These are phyloP conservation scores for Rutstroemia sp. DNA, from an alignment of 2,329 filamentous ascomycete species.

Conservation along the genomic window DNA sequence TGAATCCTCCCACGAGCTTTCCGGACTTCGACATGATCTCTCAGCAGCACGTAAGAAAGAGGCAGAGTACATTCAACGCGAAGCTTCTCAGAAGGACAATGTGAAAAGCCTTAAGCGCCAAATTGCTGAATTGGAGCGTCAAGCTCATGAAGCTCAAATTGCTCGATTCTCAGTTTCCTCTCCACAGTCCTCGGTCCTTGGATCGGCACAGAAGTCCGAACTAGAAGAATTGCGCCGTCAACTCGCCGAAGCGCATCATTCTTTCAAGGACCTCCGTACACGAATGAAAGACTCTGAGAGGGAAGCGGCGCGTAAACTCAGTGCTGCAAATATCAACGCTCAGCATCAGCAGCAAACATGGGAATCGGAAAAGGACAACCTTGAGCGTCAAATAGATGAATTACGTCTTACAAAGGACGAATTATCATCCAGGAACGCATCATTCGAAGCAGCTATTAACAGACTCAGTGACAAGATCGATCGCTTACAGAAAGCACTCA, in stretches of 20 bases:
- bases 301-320: constrained; percentile 32
- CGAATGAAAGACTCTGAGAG: constrained; percentile 44
- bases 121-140: constrained; percentile 58
- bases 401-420: constrained; percentile 39
- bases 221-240: constrained; percentile 52
- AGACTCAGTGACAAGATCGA: constrained; percentile 45
- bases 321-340: constrained; percentile 41
- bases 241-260: constrained; percentile 51
- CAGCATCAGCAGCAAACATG: constrained; percentile 38
- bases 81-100: constrained; percentile 53
- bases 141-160: constrained; percentile 57
- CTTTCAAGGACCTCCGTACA: constrained; percentile 46
- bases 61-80: constrained; percentile 56
- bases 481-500: constrained; percentile 39
- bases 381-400: constrained; percentile 37
- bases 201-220: constrained; percentile 50
- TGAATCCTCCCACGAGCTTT: constrained; percentile 46
- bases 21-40: constrained; percentile 55
- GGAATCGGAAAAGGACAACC: constrained; percentile 28
- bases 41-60: constrained; percentile 58
- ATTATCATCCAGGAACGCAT: constrained; percentile 30
- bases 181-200: constrained; percentile 40
- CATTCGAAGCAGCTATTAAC: constrained; percentile 37
- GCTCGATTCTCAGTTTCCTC: constrained; percentile 40
- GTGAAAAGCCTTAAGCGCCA: constrained; percentile 58